phyloP scores from a whole-genome alignment of 2,329 filamentous ascomycete species.

The Cladosporium sp. region DNA sequence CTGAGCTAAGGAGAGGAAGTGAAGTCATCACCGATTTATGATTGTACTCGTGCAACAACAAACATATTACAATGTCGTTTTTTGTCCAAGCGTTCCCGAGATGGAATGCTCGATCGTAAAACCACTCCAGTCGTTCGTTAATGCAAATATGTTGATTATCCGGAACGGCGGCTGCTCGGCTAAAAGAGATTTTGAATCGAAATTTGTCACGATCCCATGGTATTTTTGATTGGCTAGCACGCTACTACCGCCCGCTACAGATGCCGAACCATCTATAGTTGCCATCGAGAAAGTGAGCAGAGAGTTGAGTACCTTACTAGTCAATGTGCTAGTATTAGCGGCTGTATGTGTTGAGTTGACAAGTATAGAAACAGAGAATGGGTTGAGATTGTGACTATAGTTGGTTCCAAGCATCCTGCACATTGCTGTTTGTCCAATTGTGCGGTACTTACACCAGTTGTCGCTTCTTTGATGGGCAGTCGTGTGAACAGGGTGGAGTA shows the following conservation, averaged over 20 bases:
- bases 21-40: neutral
- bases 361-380: neutral
- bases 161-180: neutral
- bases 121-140: neutral
- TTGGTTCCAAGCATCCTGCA: neutral
- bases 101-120: too few relatives aligned
- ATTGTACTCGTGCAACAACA: neutral
- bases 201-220: neutral
- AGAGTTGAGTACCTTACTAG: neutral
- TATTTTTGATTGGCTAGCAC: neutral
- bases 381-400: neutral
- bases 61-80: neutral
- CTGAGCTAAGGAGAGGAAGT: conserved; percentile 18
- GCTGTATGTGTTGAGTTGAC: too few relatives aligned
- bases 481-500: neutral
- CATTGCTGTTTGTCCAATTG: neutral
- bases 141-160: neutral
- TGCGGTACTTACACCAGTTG: neutral
- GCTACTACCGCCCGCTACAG: neutral
- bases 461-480: neutral
- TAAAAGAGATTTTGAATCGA: neutral
- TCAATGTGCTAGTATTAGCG: neutral
- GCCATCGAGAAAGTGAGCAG: neutral
- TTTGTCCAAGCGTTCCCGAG: too few relatives aligned
- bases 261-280: neutral